phyloP scores from a whole-genome alignment of 176 grass and related monocot species.

The Phoenix dactylifera region DNA sequence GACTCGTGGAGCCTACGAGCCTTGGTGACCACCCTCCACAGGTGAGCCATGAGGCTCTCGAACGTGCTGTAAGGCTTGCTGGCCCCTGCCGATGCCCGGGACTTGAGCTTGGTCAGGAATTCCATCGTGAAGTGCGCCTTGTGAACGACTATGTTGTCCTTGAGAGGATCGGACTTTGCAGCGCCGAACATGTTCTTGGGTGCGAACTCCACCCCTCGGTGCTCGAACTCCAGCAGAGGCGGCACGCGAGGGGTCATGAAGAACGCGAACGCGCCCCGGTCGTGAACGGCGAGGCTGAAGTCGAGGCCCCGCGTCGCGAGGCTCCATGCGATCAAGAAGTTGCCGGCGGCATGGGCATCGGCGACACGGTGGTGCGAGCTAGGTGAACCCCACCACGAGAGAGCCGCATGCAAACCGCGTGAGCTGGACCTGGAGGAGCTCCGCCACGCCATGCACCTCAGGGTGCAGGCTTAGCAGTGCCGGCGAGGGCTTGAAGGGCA shows the following conservation, averaged over 20 bases:
- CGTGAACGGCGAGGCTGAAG: conserved; percentile 6
- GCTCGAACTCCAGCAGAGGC: conserved; percentile 14
- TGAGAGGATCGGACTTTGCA: background rate
- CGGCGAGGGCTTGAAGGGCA: no score
- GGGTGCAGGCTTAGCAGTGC: no score
- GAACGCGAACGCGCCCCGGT: conserved; percentile 21
- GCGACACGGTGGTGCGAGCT: conserved; percentile 30
- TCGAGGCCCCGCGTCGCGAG: conserved; percentile 17
- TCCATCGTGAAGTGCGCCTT: conserved; percentile 10
- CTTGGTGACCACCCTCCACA: conserved; percentile 27
- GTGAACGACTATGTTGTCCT: background rate
- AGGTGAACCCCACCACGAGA: conserved; percentile 23
- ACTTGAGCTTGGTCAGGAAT: conserved; percentile 14
- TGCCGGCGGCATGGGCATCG: conserved; percentile 21
- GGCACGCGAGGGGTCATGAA: conserved; percentile 25
- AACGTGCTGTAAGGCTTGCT: conserved; percentile 21
- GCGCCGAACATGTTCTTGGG: background rate
- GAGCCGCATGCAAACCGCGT: conserved; percentile 39
- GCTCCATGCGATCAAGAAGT: conserved; percentile 32
- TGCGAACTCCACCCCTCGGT: conserved; percentile 4
- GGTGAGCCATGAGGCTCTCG: conserved; percentile 24
- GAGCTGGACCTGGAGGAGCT: conserved; percentile 18
- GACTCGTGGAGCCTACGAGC: conserved; percentile 14
- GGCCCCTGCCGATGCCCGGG: conserved; percentile 9
- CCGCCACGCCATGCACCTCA: no score